Evolutionary conservation across 2,329 filamentous ascomycete genomes (phyloP), one percentile per base, ranked within the genome.

Genomic region (Claviceps maximensis): DNA sequence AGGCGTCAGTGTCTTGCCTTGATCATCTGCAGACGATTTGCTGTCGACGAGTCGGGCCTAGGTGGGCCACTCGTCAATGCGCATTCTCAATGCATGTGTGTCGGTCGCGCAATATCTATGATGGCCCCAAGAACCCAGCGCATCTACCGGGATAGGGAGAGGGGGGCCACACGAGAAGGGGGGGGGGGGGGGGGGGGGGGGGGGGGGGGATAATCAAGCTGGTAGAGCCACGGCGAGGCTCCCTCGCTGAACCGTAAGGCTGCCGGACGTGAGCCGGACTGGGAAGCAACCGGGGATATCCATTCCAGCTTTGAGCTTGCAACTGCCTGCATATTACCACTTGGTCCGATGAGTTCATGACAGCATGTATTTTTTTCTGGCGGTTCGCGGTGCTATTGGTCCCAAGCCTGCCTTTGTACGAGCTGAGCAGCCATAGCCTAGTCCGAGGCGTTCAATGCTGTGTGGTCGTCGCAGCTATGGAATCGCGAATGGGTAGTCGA

Each of bases 241-340:
- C 49, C 49, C 47, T 47, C 51, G 51, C 55, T 55, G 54, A 51
- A 55, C 51, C 33, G 40, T 25, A 38, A 47, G 45, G 46, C 47
- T 53, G 44, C 52, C 49, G 45, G 54, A 55, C 50, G 29, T 29
- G 36, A 51, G 56, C 54, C 53, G 53, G 52, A 54, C n/a, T 17
- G 19, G 33, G 38, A 27, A 36, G 33, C 45, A 46, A 46, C 50
- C 45, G 51, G 51, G 51, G 51, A 49, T 52, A 21, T 29, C 12
- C 44, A 47, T 21, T 55, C 53, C 56, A 58, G 57, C 52, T 60
- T 57, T 60, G 56, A 59, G 58, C 58, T 60, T 55, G 55, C 53
- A 53, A 58, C 47, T 52, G 54, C 55, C 53, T 51, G 51, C 45
- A 53, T 42, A 42, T 27, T 41, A 41, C 19, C 44, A 53, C 54